phyloP scores from a whole-genome alignment of 768 basidiomycete genomes.

The Tephrocybe sp. region DNA sequence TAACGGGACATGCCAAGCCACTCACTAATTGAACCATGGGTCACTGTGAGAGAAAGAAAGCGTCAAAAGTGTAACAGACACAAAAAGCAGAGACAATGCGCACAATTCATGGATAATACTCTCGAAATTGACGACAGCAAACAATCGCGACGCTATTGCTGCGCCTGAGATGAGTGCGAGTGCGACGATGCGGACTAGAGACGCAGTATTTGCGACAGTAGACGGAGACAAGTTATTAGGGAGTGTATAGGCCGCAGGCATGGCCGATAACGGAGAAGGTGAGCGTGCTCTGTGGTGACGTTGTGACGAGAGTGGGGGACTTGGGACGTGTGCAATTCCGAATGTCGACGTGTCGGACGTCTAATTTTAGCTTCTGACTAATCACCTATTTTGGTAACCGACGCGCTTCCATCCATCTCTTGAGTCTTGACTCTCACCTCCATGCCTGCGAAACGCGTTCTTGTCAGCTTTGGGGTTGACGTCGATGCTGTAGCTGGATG shows the following conservation, averaged over 20 bases:
- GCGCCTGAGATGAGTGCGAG: slow-evolving; percentile 90
- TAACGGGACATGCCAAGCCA: slow-evolving; percentile 14
- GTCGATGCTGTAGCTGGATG: slow-evolving; percentile 80
- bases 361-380: slow-evolving; percentile 18
- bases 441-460: slow-evolving; percentile 52
- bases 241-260: slow-evolving; percentile 74
- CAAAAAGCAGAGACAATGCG: slow-evolving; percentile 30
- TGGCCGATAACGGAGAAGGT: slow-evolving; percentile 39
- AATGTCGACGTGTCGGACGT: slow-evolving; percentile 20
- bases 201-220: slow-evolving; percentile 84
- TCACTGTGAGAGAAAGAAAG: slow-evolving; percentile 52
- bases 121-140: slow-evolving; percentile 97
- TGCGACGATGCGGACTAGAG: slow-evolving; percentile 87
- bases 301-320: not conserved
- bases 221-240: slow-evolving; percentile 68
- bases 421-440: not conserved
- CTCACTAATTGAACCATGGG: slow-evolving; percentile 99
- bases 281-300: slow-evolving; percentile 15
- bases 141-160: slow-evolving; percentile 93
- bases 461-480: slow-evolving; percentile 68
- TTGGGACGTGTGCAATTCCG: slow-evolving; percentile 1
- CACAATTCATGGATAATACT: slow-evolving; percentile 99
- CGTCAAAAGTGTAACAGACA: slow-evolving; percentile 10
- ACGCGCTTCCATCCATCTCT: not conserved
- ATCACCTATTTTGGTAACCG: not conserved